A percentile compares a stretch with the other conserved stretches of the same genome.
Conservation (phyloP, 805 yeast species). For the Ogataea paraovalis region DNA sequence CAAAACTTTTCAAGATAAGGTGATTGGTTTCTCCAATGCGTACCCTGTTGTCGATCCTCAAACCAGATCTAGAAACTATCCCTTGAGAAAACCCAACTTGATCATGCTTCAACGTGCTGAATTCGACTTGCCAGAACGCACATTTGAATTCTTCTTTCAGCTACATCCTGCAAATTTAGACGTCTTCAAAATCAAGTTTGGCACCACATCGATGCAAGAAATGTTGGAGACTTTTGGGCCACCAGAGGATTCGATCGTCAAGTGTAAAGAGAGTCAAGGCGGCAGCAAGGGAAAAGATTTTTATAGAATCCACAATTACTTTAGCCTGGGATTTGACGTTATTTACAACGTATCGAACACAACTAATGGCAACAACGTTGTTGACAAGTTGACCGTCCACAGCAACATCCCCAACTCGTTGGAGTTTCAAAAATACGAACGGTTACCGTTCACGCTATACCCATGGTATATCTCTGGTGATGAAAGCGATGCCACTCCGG, state of each 20-base stretch:
- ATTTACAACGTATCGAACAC: conserved; percentile 38
- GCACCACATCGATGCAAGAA: conserved; percentile 46
- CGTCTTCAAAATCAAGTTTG: conserved; percentile 30
- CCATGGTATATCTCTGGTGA: too few relatives aligned
- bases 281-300: conserved; percentile 9
- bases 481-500: too few relatives aligned
- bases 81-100: neutral
- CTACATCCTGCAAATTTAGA: conserved; percentile 21
- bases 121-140: neutral
- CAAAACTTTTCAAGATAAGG: neutral
- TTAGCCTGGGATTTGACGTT: conserved; percentile 49
- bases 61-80: neutral
- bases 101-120: neutral
- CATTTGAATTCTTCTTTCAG: conserved; percentile 4
- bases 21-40: neutral
- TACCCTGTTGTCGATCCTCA: neutral
- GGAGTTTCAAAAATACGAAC: conserved; percentile 52
- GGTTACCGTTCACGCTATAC: conserved; percentile 34
- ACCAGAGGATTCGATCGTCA: conserved; percentile 47
- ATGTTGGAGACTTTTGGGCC: conserved; percentile 47
- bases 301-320: conserved; percentile 51
- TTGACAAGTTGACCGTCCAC: conserved; percentile 47
- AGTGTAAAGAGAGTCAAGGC: conserved; percentile 28
- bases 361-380: conserved; percentile 28
- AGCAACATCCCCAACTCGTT: conserved; percentile 49